Percentiles rank a stretch among this genome's conserved stretches.
Conservation (phyloP, 768 basidiomycete genomes). For the Macrolepiota albuminosa region DNA sequence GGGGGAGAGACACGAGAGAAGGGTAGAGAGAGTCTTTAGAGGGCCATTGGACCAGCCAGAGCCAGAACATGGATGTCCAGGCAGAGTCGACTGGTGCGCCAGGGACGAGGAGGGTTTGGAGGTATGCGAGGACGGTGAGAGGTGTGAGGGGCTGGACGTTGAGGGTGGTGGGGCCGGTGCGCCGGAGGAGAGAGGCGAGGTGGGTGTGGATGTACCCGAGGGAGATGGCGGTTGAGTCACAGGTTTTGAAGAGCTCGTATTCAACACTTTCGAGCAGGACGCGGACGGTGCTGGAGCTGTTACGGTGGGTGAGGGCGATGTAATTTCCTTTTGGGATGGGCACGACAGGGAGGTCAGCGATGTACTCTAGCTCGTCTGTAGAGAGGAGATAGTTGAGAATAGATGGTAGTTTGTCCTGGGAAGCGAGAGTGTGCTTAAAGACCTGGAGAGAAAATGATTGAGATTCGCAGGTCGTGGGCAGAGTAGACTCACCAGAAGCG, state of each 20-base stretch:
- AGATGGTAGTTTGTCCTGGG: neutral
- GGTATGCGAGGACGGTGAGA: slow-evolving; percentile 23
- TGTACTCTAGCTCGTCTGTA: slow-evolving; percentile 22
- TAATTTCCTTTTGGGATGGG: slow-evolving; percentile 17
- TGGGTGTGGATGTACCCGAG: slow-evolving; percentile 21
- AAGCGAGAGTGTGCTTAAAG: slow-evolving; percentile 7
- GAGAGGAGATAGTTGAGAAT: slow-evolving; percentile 33
- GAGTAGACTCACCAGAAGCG: slow-evolving; percentile 24
- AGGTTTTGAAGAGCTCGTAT: slow-evolving; percentile 22
- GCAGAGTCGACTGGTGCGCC: slow-evolving; percentile 1
- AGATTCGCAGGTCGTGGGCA: no score
- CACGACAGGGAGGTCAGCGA: slow-evolving; percentile 34
- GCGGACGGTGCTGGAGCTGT: slow-evolving; percentile 1
- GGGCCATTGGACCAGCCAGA: slow-evolving; percentile 29
- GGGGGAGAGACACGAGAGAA: slow-evolving; percentile 17
- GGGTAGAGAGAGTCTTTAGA: slow-evolving; percentile 18
- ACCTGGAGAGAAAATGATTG: slow-evolving; percentile 6
- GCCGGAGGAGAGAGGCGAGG: slow-evolving; percentile 20
- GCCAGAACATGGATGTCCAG: slow-evolving; percentile 42
- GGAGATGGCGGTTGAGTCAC: slow-evolving; percentile 27
- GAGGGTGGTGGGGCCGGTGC: slow-evolving; percentile 19
- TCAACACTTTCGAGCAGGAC: slow-evolving; percentile 27
- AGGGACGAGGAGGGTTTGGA: slow-evolving; percentile 6
- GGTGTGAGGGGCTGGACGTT: slow-evolving; percentile 28
- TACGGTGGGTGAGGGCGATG: slow-evolving; percentile 15